Base-by-base conservation (phyloP, 441 rosid genomes). In the Eruca vesicaria region DNA sequence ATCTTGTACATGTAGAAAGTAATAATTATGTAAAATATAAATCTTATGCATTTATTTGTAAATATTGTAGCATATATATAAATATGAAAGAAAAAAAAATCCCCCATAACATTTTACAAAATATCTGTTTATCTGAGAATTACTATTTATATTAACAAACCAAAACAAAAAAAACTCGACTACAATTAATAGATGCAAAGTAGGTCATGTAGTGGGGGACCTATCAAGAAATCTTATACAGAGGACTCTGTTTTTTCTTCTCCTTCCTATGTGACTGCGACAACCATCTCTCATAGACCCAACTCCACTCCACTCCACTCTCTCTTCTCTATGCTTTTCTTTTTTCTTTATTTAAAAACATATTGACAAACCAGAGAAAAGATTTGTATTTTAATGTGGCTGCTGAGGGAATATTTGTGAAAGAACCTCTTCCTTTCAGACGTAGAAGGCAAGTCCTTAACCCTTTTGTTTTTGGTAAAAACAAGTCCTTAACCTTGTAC, bases 351-450 rank as follows among this genome's bases (percentile, higher is more conserved):
- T 21, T 43, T 2, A 1, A 14, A 64, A 23, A 41, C 36, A 43
- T 11, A 4, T 32, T 61, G 68, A 15, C 12, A 71, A 73, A 48
- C n/a, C 20, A 35, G 73, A 82, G 81, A 79, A 62, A 48, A 69
- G n/a, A 71, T 80, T 82, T 82, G 83, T 84, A 79, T 78, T 82
- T 76, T 79, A 83, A 82, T 76, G 81, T 61, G 79, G 23, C 15
- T 56, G 16, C 10, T 48, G 16, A 21, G 32, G 53, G 62, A 64
- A 64, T 55, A 15, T 36, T 9, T 28, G 64, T 29, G 58, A 41
- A 57, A 41, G 41, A 66, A 41, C 45, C 4, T 41, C 63, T 63
- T 50, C 41, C 23, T 63, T 41, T 52, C 15, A 16, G 18, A 50
- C 28, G 26, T 80, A 81, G 82, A 68, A 68, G 71, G 81, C 66